These are phyloP conservation scores for Silene coronaria DNA, from an alignment of 179 eudicot species.

Conservation along the genomic window DNA sequence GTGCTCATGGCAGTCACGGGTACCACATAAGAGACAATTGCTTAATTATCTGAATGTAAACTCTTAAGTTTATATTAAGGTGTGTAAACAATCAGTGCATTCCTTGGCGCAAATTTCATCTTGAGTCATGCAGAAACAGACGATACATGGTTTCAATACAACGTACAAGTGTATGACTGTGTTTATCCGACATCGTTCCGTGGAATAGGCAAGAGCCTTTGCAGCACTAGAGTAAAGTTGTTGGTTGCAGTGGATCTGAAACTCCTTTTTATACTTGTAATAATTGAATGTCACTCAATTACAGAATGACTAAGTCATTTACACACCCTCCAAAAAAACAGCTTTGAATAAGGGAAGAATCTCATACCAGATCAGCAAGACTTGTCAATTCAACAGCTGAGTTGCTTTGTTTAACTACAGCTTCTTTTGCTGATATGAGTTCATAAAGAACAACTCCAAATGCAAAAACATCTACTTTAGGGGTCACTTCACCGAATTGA, in stretches of 20 bases:
- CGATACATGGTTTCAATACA: neutral
- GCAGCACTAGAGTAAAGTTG: neutral
- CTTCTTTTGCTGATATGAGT: constrained; percentile 57
- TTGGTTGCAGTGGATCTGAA: neutral
- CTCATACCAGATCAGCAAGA: constrained; percentile 51
- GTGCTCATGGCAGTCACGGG: neutral
- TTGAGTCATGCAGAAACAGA: neutral
- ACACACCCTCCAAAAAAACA: neutral
- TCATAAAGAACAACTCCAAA: constrained; percentile 66
- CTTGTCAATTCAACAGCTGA: constrained; percentile 39
- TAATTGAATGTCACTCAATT: neutral
- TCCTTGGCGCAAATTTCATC: neutral
- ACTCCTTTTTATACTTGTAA: neutral
- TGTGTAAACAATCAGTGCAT: neutral
- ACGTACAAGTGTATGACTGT: neutral
- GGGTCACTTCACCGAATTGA: constrained; percentile 54
- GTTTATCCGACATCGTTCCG: neutral
- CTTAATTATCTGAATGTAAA: neutral
- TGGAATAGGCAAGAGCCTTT: neutral
- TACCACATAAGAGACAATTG: neutral
- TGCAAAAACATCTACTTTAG: constrained; percentile 58
- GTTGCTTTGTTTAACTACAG: constrained; percentile 40
- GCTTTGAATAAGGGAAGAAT: neutral
- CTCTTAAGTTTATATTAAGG: no score
- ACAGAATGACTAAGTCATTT: neutral